Evolutionary conservation across 2,329 filamentous ascomycete species (phyloP).

Genomic region (Aspergillus pseudoviridinutans): DNA sequence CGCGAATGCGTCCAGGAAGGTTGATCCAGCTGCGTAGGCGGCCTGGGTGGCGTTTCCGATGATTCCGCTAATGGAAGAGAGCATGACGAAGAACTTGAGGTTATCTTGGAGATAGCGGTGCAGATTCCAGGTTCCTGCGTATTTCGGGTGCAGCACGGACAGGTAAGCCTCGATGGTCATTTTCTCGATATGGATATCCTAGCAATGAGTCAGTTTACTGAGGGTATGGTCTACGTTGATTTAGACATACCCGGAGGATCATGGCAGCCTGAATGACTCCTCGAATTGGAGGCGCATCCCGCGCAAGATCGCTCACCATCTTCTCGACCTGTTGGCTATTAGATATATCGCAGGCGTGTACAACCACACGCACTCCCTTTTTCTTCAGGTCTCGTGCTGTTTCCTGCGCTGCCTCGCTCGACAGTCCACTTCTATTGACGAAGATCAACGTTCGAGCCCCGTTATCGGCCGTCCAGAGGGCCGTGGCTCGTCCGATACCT

Average conservation of each 20-base stretch:
- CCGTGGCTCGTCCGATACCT: conserved; percentile 22
- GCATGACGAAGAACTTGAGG: conserved; percentile 39
- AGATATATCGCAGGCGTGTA: conserved; percentile 32
- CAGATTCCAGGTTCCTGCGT: conserved; percentile 26
- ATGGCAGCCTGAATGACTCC: conserved; percentile 28
- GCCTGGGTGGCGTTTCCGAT: conserved; percentile 45
- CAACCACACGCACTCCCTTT: conserved; percentile 14
- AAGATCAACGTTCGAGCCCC: conserved; percentile 53
- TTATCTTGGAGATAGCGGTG: conserved; percentile 20
- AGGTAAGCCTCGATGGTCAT: conserved; percentile 32
- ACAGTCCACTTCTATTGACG: conserved; percentile 44
- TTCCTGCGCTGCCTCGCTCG: conserved; percentile 14
- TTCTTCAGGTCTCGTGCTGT: conserved; percentile 13
- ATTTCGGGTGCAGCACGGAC: conserved; percentile 31
- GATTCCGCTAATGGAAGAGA: conserved; percentile 39
- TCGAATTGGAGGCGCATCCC: conserved; percentile 15
- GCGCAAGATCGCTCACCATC: conserved; percentile 7
- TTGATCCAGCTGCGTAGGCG: conserved; percentile 37
- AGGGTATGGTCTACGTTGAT: not conserved
- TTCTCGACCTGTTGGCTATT: conserved; percentile 25
- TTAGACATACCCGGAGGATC: conserved; percentile 18
- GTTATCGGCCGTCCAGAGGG: conserved; percentile 43
- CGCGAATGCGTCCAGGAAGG: conserved; percentile 34
- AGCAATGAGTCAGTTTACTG: not conserved
- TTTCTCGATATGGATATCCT: conserved; percentile 33